Conservation (phyloP, 2,329 filamentous ascomycete species). For the Waltergamsia citrina region DNA sequence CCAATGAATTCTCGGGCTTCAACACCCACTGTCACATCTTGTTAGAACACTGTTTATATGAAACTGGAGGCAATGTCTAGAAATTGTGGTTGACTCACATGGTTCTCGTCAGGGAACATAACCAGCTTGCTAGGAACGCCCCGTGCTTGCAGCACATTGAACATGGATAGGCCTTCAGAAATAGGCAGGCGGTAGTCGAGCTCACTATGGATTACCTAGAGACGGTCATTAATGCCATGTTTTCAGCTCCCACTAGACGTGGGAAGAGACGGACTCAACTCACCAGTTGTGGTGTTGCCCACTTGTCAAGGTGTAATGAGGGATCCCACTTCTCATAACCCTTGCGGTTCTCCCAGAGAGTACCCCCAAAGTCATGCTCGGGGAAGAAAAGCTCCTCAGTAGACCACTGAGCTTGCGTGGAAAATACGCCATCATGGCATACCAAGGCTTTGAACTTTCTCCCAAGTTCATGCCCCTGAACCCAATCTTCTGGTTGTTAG, state of each 20-base stretch:
- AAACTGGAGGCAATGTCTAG: neutral
- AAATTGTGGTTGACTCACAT: conserved; percentile 33
- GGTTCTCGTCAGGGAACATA: conserved; percentile 69
- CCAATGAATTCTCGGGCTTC: conserved; percentile 81
- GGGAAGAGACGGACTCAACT: no score
- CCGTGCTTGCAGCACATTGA: conserved; percentile 73
- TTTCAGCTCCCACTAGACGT: no score
- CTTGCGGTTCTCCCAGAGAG: conserved; percentile 50
- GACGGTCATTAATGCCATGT: neutral
- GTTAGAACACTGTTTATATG: no score
- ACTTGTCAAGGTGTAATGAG: conserved; percentile 52
- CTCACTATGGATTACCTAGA: conserved; percentile 67
- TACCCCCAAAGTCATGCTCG: conserved; percentile 56
- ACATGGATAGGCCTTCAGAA: conserved; percentile 73
- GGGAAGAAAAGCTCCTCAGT: conserved; percentile 65
- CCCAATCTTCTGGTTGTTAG: conserved; percentile 55
- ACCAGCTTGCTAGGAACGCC: conserved; percentile 70
- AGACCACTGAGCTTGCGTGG: conserved; percentile 53
- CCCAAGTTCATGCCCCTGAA: conserved; percentile 77
- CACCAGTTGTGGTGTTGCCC: conserved; percentile 80
- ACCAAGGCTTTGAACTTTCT: conserved; percentile 82
- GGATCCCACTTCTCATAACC: conserved; percentile 65
- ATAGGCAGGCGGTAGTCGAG: conserved; percentile 84
- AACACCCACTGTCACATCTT: conserved; percentile 63
- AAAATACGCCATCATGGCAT: conserved; percentile 81